Conservation (phyloP, 805 yeast genomes). For the Pichia scutulata region DNA sequence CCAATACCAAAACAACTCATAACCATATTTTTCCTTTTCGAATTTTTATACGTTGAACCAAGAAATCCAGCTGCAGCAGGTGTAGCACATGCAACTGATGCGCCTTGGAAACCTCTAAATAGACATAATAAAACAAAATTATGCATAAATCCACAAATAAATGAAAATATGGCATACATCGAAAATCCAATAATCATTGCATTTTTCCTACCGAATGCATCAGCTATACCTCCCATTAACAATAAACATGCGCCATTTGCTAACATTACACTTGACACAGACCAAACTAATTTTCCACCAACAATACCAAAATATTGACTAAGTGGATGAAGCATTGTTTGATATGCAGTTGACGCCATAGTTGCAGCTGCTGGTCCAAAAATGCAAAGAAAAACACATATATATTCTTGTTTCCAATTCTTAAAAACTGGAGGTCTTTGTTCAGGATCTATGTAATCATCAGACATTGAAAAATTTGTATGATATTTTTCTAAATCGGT, state of each 20-base stretch:
- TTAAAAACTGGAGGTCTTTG: constrained; percentile 32
- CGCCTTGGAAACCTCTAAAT: constrained; percentile 39
- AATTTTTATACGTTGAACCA: constrained; percentile 34
- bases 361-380: constrained; percentile 37
- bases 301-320: constrained; percentile 29
- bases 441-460: constrained; percentile 19
- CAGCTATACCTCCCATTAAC: constrained; percentile 41
- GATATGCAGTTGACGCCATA: constrained; percentile 31
- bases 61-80: constrained; percentile 43
- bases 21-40: constrained; percentile 34
- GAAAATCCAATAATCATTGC: constrained; percentile 30
- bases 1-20: constrained; percentile 39
- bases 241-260: constrained; percentile 38
- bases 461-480: background rate
- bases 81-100: constrained; percentile 35
- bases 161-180: constrained; percentile 26
- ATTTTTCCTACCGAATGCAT: constrained; percentile 38
- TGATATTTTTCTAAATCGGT: constrained; percentile 2
- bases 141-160: constrained; percentile 33
- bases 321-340: constrained; percentile 30
- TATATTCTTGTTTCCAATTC: constrained; percentile 26
- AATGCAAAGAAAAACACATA: constrained; percentile 28
- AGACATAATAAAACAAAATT: constrained; percentile 31
- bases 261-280: constrained; percentile 32
- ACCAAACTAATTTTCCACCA: constrained; percentile 40